phyloP scores from a whole-genome alignment of 2,329 filamentous ascomycete species.

The Claviceps purpurea region DNA sequence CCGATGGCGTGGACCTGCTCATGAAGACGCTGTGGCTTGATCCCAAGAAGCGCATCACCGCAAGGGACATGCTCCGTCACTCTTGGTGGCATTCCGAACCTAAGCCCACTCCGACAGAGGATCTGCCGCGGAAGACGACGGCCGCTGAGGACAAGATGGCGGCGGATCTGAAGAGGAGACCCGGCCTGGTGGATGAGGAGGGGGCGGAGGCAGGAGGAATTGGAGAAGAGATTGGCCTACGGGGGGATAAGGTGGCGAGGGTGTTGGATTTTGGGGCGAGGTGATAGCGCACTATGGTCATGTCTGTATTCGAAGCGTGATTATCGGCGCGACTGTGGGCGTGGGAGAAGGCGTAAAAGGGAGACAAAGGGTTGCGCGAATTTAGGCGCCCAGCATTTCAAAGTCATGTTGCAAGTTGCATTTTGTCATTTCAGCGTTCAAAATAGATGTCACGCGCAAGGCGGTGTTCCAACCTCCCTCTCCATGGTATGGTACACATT shows the following conservation, averaged over 20 bases:
- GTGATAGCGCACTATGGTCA: too few species aligned
- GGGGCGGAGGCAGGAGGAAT: constrained; percentile 53
- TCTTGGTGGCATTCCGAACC: constrained; percentile 78
- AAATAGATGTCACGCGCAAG: too few species aligned
- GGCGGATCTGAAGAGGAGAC: constrained; percentile 64
- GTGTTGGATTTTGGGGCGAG: too few species aligned
- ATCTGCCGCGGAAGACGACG: constrained; percentile 57
- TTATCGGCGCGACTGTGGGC: too few species aligned
- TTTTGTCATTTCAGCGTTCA: too few species aligned
- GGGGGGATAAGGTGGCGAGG: constrained; percentile 26
- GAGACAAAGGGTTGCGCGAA: too few species aligned
- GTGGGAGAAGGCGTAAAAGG: too few species aligned
- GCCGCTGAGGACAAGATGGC: constrained; percentile 61
- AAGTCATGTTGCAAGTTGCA: too few species aligned
- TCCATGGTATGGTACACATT: too few species aligned
- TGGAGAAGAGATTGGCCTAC: constrained; percentile 75
- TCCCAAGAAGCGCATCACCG: constrained; percentile 71
- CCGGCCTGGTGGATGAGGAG: constrained; percentile 52
- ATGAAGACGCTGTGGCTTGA: constrained; percentile 77
- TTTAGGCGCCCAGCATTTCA: too few species aligned
- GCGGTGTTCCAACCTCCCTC: too few species aligned
- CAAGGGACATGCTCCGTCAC: constrained; percentile 65
- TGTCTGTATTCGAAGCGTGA: too few species aligned
- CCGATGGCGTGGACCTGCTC: constrained; percentile 74
- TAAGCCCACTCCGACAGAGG: constrained; percentile 65